Evolutionary conservation across 495 filamentous ascomycete genomes (phyloP), one percentile per base, ranked within the genome.

Genomic region (Daldinia vernicosa): DNA sequence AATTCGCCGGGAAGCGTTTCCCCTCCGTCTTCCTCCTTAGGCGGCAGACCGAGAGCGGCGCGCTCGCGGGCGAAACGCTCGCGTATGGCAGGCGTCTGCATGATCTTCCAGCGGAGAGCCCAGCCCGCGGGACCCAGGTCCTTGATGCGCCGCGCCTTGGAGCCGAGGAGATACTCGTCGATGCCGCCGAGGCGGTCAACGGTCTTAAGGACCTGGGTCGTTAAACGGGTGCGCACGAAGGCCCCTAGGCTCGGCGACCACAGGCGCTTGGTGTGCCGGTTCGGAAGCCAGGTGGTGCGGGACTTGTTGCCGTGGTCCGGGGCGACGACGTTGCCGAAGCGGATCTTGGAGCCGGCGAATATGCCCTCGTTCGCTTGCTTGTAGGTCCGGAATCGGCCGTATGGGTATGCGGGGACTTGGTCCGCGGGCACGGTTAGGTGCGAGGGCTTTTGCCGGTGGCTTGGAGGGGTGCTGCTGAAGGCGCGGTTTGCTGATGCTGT

Each of bases 241-340:
- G 86, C 79, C 24, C 83, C 82, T 50, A 99, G 84, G 0, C 87
- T 83, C 1, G 89, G 84, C 28, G 88, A 91, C 80, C 85, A 95
- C 17, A 98, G 80, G 52, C 89, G 87, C 83, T 94, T 93, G 30
- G 80, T 82, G 45, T 93, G 88, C 15, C 98, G 90, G 79, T 98
- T 98, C 33, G 94, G 94, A 60, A 90, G 87, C 96, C 96, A 99
- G 43, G 78, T 78, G 56, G 95, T 91, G 40, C 93, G 89, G 40
- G 93, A 93, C 79, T 97, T 97, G 82, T 89, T 89, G 75, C 92
- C 86, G 81, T 92, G 88, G 56, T 84, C 83, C 70, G 88, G 80
- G 27, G 92, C 93, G 51, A 98, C 93, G 67, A 89, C 91, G 88
- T 99, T 97, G 76, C 95, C 95, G 85, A 93, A 95, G 63, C 90